Evolutionary conservation across 2,329 filamentous ascomycete species (phyloP), one percentile per base, ranked within the genome.

Genomic region (Fusarium sp.): DNA sequence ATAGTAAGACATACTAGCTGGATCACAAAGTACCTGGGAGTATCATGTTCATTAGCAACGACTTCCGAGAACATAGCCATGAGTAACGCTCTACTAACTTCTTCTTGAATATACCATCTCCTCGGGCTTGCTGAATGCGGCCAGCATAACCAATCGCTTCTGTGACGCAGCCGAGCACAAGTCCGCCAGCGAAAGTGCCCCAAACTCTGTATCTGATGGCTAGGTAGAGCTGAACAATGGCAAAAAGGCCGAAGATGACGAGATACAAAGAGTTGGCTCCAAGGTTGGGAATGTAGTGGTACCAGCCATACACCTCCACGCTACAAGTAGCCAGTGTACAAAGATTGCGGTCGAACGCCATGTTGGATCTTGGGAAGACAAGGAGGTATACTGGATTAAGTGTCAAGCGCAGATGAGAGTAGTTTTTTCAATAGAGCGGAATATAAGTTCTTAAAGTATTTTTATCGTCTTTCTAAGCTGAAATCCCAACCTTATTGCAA

Each of bases 1-100:
- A 74, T 74, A 5, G 71, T 74, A 14, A 74, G 58, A 21, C 63
- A 66, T 25, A 69, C 61, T 3, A 69, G 61, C 18, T 69, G 64
- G 33, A 62, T 62, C 31, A 69, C 40, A 11, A 69, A 69, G 40
- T 67, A 49, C 3, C 46, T 49, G 6, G 17, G 8, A 10, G 23
- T 25, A 11, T 4, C 2, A 39, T 6, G 29, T 5, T 17, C 20
- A 21, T 49, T 17, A 49, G 4, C 13, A 15, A 4, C 31, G 2
- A 14, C 11, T 6, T 37, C 33, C 37, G 3, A 3, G 20, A 48
- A 37, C 7, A 11, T 1, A 15, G 8, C 25, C 10, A 25, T 6
- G 13, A 13, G 7, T n/a, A n/a, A 14, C n/a, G n/a, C 36, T 4
- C 25, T 25, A 37, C 46, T 25, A 17, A 49, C 46, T 21, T 49